Evolutionary conservation across 768 basidiomycete species (phyloP).

Genomic region (Suillus placidus): DNA sequence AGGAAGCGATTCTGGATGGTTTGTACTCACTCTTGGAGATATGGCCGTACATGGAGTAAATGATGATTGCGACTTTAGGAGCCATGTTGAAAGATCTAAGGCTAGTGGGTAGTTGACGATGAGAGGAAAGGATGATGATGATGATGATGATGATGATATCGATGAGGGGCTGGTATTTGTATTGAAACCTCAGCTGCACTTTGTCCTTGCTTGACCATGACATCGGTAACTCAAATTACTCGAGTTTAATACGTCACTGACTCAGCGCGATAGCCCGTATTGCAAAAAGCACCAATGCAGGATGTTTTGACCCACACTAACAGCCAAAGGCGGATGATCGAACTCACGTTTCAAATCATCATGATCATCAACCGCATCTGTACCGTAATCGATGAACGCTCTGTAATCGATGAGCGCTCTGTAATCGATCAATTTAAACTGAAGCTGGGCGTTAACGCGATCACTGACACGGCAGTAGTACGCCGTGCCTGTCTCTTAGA

Average conservation of each 20-base stretch:
- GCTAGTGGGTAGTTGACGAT: conserved; percentile 5
- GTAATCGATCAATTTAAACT: not conserved
- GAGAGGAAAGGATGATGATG: conserved; percentile 1
- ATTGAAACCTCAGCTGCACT: not conserved
- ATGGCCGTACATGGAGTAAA: conserved; percentile 78
- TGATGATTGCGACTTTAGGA: conserved; percentile 68
- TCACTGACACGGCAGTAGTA: too few species aligned
- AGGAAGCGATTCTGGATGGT: not conserved
- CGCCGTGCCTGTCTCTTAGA: conserved; percentile 6
- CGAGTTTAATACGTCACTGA: conserved; percentile 14
- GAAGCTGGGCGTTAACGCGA: not conserved
- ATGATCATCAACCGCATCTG: not conserved
- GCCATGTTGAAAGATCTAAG: conserved; percentile 36
- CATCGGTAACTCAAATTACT: too few species aligned
- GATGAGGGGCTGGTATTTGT: conserved; percentile 17
- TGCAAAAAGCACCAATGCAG: conserved; percentile 8
- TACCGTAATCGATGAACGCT: not conserved
- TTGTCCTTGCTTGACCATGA: not conserved
- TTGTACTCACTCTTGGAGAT: conserved; percentile 59
- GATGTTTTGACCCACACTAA: not conserved
- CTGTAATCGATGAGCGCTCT: not conserved
- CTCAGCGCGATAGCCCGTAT: conserved; percentile 1
- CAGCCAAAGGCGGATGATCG: conserved; percentile 12
- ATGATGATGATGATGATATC: conserved; percentile 1
- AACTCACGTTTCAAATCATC: conserved; percentile 1